Conservation (phyloP, 306 rosid genomes). For the Prunus padus region DNA sequence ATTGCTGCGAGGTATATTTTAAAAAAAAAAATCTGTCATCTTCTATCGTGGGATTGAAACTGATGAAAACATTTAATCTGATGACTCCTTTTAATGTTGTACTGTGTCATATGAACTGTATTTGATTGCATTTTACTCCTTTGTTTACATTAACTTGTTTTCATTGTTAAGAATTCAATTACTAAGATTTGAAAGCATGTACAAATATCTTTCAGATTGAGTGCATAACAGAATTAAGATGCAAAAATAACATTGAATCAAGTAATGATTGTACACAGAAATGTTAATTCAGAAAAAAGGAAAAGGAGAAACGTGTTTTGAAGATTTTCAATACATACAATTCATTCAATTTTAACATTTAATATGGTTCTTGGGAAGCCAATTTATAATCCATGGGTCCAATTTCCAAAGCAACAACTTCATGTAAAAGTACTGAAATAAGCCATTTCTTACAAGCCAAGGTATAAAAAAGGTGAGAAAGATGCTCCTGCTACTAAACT, state of each 20-base stretch:
- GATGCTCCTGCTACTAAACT: neutral
- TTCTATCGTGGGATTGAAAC: neutral
- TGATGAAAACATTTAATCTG: neutral
- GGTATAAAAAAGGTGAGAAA: neutral
- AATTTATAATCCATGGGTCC: no score
- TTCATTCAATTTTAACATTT: no score
- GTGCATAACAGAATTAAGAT: neutral
- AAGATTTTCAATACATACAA: no score
- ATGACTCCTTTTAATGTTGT: neutral
- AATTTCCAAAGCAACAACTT: no score
- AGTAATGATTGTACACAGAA: neutral
- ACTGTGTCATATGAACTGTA: neutral
- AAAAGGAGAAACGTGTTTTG: no score
- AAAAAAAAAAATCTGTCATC: no score
- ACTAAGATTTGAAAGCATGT: neutral
- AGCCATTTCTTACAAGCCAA: neutral
- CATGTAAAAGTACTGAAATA: no score
- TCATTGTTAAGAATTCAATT: neutral
- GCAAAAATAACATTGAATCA: neutral
- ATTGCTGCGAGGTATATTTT: slow-evolving; percentile 63
- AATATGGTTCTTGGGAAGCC: no score
- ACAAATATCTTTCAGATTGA: neutral
- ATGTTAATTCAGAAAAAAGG: no score
- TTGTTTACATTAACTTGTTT: neutral
- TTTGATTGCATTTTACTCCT: neutral